Percentiles rank a stretch among this genome's conserved stretches.
phyloP scores from a whole-genome alignment of 768 basidiomycete genomes.

The Cyathus striatus region DNA sequence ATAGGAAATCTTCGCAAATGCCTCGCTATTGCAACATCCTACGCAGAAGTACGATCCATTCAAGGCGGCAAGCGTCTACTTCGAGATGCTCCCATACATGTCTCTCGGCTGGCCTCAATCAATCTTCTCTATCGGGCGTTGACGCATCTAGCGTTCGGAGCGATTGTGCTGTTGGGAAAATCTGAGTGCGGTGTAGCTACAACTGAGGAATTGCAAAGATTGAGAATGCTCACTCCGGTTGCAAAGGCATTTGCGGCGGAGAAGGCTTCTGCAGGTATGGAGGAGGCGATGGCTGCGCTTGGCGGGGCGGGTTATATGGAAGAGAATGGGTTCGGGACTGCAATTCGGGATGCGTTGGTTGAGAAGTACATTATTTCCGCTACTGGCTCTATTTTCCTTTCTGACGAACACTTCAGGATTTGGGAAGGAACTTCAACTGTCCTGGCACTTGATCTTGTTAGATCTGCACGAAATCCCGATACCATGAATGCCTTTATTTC shows the following conservation, averaged over 20 bases:
- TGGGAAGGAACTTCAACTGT: slow-evolving; percentile 78
- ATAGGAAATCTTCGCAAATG: slow-evolving; percentile 56
- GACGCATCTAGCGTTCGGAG: slow-evolving; percentile 58
- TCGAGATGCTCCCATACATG: slow-evolving; percentile 54
- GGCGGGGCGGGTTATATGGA: slow-evolving; percentile 85
- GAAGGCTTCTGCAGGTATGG: slow-evolving; percentile 57
- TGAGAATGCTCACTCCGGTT: slow-evolving; percentile 65
- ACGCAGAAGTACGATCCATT: slow-evolving; percentile 55
- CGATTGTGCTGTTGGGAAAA: slow-evolving; percentile 53
- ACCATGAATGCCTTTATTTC: slow-evolving; percentile 42
- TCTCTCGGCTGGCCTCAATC: slow-evolving; percentile 57
- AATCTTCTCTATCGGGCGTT: slow-evolving; percentile 63
- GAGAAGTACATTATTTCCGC: slow-evolving; percentile 44
- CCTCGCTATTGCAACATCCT: slow-evolving; percentile 61
- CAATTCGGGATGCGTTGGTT: slow-evolving; percentile 65
- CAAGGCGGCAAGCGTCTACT: slow-evolving; percentile 45
- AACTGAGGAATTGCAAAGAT: slow-evolving; percentile 41
- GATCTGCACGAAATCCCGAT: slow-evolving; percentile 42
- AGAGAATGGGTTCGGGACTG: slow-evolving; percentile 67
- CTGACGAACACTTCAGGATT: slow-evolving; percentile 35
- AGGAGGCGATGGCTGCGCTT: slow-evolving; percentile 68
- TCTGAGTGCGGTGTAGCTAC: slow-evolving; percentile 50
- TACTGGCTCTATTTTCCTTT: not conserved
- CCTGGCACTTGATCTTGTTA: slow-evolving; percentile 59
- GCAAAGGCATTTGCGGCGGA: slow-evolving; percentile 69